phyloP scores from a whole-genome alignment of 306 rosid species.

The Rosa lucieae region DNA sequence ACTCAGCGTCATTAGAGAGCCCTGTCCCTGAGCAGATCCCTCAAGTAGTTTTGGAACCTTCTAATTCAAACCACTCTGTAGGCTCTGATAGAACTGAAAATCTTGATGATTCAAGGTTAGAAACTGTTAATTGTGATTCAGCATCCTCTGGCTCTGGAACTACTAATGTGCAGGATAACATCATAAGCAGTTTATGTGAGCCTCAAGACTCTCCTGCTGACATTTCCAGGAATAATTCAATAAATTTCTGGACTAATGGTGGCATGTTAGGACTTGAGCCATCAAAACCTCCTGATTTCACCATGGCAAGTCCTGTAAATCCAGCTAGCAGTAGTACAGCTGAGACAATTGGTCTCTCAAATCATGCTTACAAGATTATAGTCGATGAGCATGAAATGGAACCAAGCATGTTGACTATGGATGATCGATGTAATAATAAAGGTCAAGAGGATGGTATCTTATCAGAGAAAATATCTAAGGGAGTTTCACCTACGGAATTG shows the following conservation, averaged over 20 bases:
- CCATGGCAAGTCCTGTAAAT: slow-evolving; percentile 44
- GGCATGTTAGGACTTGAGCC: slow-evolving; percentile 96
- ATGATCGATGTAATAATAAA: slow-evolving; percentile 27
- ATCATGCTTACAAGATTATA: slow-evolving; percentile 33
- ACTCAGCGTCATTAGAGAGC: slow-evolving; percentile 22
- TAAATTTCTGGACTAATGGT: slow-evolving; percentile 92
- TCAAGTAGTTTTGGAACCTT: slow-evolving; percentile 25
- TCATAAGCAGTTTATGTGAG: slow-evolving; percentile 30
- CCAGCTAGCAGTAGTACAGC: slow-evolving; percentile 31
- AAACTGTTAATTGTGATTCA: slow-evolving; percentile 32
- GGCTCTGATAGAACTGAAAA: slow-evolving; percentile 22
- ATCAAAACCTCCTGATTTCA: slow-evolving; percentile 84
- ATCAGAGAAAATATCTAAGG: slow-evolving; percentile 21
- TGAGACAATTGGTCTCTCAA: slow-evolving; percentile 34
- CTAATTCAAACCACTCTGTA: slow-evolving; percentile 35
- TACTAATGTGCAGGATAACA: slow-evolving; percentile 33
- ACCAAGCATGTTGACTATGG: slow-evolving; percentile 28
- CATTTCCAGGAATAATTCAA: slow-evolving; percentile 48
- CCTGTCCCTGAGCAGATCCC: slow-evolving; percentile 34
- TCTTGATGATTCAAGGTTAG: slow-evolving; percentile 35
- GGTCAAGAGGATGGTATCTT: slow-evolving; percentile 44
- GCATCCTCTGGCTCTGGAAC: slow-evolving; percentile 33
- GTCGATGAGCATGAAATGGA: slow-evolving; percentile 34
- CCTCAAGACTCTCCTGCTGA: slow-evolving; percentile 48
- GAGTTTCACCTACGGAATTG: slow-evolving; percentile 13